Conservation (phyloP, 164 flowering plant genomes). For the Stephania japonica region DNA sequence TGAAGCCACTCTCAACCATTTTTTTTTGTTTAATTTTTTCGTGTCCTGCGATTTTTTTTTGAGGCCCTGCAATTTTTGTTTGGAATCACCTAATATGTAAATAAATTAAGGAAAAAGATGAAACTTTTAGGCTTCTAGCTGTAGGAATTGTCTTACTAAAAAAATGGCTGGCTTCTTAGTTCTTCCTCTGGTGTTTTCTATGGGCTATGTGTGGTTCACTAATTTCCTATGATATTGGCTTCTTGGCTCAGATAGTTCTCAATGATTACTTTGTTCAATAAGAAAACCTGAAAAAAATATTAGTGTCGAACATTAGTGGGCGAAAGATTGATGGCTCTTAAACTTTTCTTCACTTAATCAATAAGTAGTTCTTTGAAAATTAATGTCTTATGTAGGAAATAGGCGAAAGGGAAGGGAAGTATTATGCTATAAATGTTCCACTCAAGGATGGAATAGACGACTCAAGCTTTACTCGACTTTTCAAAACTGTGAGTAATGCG, state of each 20-base stretch:
- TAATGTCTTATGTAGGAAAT: constrained; percentile 57
- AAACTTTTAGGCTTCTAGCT: background rate
- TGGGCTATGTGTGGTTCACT: background rate
- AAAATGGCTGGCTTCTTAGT: background rate
- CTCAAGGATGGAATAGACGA: constrained; percentile 98
- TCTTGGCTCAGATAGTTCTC: too few relatives aligned
- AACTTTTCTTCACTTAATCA: background rate
- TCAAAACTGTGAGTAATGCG: constrained; percentile 64
- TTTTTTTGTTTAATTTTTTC: background rate
- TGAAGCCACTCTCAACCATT: background rate
- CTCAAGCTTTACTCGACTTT: constrained; percentile 77
- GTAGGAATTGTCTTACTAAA: background rate
- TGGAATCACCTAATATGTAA: background rate
- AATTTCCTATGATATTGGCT: too few relatives aligned
- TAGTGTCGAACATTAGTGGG: background rate
- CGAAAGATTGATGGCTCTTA: background rate
- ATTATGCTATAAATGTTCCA: constrained; percentile 93
- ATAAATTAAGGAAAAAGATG: background rate
- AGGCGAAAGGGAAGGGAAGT: constrained; percentile 96
- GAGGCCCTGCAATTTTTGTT: background rate
- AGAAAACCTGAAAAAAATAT: background rate
- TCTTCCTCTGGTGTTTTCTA: background rate
- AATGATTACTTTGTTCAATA: background rate
- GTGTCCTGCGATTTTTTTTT: background rate
- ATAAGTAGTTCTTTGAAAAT: constrained; percentile 8